phyloP scores from a whole-genome alignment of 768 basidiomycete genomes.

The Boletus vinaceobasis region DNA sequence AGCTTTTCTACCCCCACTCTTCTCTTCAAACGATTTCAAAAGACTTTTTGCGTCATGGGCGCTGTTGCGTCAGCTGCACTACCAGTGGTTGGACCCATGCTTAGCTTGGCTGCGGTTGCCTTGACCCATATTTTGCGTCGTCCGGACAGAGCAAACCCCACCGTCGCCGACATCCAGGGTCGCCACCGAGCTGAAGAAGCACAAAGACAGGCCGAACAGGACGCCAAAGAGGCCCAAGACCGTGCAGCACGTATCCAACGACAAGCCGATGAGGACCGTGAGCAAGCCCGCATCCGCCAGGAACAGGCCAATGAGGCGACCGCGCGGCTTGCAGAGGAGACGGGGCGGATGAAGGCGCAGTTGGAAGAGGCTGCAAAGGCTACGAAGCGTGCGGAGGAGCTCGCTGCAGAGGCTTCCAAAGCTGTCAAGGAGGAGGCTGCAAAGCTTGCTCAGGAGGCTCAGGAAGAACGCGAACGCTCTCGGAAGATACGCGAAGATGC shows the following conservation, averaged over 20 bases:
- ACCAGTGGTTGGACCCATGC: too few species aligned
- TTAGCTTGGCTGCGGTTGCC: not conserved
- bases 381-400: slow-evolving; percentile 3
- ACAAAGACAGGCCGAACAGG: not conserved
- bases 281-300: slow-evolving; percentile 4
- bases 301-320: slow-evolving; percentile 8
- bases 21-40: not conserved
- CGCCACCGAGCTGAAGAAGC: slow-evolving; percentile 12
- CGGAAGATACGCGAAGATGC: slow-evolving; percentile 15
- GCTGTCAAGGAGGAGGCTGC: slow-evolving; percentile 18
- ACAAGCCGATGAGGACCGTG: slow-evolving; percentile 12
- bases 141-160: slow-evolving; percentile 12
- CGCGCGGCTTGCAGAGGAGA: slow-evolving; percentile 1
- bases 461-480: slow-evolving; percentile 13
- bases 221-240: slow-evolving; percentile 4
- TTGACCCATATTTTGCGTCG: not conserved
- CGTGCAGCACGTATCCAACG: not conserved
- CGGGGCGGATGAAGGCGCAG: slow-evolving; percentile 4
- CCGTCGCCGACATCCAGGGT: slow-evolving; percentile 8
- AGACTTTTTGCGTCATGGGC: not conserved
- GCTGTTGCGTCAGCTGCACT: too few species aligned
- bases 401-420: slow-evolving; percentile 6
- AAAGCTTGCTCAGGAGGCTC: slow-evolving; percentile 8
- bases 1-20: not conserved
- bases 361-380: slow-evolving; percentile 8